Conservation (phyloP, 164 flowering plant species). For the Annona cherimola region DNA sequence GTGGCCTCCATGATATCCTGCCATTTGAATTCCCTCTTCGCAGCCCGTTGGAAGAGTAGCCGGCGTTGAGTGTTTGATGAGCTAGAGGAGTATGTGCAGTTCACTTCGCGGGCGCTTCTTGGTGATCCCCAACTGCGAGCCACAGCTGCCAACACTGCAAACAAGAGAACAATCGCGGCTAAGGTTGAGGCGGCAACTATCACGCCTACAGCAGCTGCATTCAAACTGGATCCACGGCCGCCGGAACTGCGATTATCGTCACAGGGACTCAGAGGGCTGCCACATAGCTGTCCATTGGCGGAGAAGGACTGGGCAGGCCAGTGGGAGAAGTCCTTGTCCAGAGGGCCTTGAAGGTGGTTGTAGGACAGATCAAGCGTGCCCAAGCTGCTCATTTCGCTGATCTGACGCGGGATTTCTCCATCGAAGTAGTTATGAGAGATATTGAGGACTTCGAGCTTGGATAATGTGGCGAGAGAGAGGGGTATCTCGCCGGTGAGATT, state of each 20-base stretch:
- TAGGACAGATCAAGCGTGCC: slow-evolving; percentile 69
- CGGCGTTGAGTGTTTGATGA: slow-evolving; percentile 56
- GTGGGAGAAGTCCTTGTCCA: slow-evolving; percentile 48
- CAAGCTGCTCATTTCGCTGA: slow-evolving; percentile 78
- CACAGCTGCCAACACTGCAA: slow-evolving; percentile 35
- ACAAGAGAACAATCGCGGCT: slow-evolving; percentile 36
- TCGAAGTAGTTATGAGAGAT: slow-evolving; percentile 70
- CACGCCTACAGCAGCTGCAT: slow-evolving; percentile 31
- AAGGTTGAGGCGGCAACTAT: slow-evolving; percentile 49
- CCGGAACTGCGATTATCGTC: not conserved
- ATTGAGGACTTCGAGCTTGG: slow-evolving; percentile 81
- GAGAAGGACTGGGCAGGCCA: slow-evolving; percentile 71
- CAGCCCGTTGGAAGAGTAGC: slow-evolving; percentile 37
- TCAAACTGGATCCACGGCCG: slow-evolving; percentile 21
- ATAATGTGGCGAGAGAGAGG: slow-evolving; percentile 43
- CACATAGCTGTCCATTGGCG: slow-evolving; percentile 72
- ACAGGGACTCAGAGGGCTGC: slow-evolving; percentile 57
- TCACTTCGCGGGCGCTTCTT: slow-evolving; percentile 30
- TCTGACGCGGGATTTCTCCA: slow-evolving; percentile 62
- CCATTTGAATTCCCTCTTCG: slow-evolving; percentile 63
- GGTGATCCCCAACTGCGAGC: slow-evolving; percentile 31
- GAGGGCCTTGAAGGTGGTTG: slow-evolving; percentile 68
- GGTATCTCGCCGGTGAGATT: slow-evolving; percentile 73
- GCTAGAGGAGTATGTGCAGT: slow-evolving; percentile 46
- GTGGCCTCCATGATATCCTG: slow-evolving; percentile 89